Conservation (phyloP, 352 stramenopile genomes). For the Globisporangium iwayamae region DNA sequence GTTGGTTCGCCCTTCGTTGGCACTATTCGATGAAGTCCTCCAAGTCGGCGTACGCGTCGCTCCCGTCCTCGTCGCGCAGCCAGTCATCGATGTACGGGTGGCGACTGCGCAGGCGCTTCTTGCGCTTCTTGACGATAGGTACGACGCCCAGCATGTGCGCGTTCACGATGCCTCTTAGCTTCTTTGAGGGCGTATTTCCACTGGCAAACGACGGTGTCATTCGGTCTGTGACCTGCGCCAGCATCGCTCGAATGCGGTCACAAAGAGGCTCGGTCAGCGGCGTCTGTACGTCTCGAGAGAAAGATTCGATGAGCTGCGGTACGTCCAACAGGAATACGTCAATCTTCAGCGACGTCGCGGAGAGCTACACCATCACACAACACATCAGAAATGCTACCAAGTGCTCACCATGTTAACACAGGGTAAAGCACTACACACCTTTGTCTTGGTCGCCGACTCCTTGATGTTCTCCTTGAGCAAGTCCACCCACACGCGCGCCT, state of each 20-base stretch:
- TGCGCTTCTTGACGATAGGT: slow-evolving; percentile 50
- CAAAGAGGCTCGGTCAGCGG: slow-evolving; percentile 22
- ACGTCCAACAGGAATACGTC: slow-evolving; percentile 65
- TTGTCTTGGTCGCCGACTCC: slow-evolving; percentile 36
- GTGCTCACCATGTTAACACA: not conserved
- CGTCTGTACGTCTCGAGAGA: slow-evolving; percentile 43
- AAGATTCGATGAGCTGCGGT: slow-evolving; percentile 30
- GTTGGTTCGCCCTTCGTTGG: not conserved
- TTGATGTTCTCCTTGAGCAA: slow-evolving; percentile 38
- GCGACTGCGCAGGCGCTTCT: slow-evolving; percentile 53
- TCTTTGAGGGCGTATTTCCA: slow-evolving; percentile 16
- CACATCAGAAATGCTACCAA: not conserved
- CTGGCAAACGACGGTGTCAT: slow-evolving; percentile 24
- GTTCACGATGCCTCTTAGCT: slow-evolving; percentile 8
- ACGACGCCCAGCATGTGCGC: slow-evolving; percentile 47
- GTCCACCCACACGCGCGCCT: slow-evolving; percentile 34
- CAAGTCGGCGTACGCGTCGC: slow-evolving; percentile 64
- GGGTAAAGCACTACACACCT: slow-evolving; percentile 21
- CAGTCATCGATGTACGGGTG: slow-evolving; percentile 78
- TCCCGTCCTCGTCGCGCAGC: slow-evolving; percentile 64
- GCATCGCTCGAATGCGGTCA: slow-evolving; percentile 28
- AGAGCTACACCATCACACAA: slow-evolving; percentile 26
- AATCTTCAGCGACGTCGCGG: slow-evolving; percentile 53
- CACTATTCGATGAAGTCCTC: slow-evolving; percentile 75
- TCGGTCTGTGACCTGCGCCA: slow-evolving; percentile 35